Base-by-base conservation (phyloP, 139 green algal species). In the Chlorella sp. region DNA sequence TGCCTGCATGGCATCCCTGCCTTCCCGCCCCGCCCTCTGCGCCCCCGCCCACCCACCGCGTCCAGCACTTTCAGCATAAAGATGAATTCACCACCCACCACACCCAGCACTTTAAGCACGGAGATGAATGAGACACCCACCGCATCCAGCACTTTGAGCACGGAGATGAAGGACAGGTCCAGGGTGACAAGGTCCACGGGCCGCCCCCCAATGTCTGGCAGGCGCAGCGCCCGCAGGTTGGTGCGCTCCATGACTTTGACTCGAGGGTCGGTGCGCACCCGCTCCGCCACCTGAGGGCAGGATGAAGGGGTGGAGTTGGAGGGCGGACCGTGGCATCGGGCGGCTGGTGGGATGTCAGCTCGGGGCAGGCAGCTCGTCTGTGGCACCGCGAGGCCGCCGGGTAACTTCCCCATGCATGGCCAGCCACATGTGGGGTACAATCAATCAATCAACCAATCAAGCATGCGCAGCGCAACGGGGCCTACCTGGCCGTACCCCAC, bases 41-140 rank as follows among this genome's bases (percentile, higher is more conserved):
- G 32, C 64, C 64, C 64, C 64, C 1, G 32, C 64, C 32, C 32
- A 65, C 73, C 16, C 77, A 83, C 79, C 64, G 79, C 48, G 43
- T 84, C 79, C 79, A 84, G n/a, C 41, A 83, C 60, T 73, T 98
- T 97, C 43, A 98, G 89, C 54, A 98, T 87, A 16, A 88, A 95
- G 75, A 99, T 99, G 92, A 99, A 99, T 32, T 94, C 97, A 36
- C 99, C 86, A 89, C 99, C 97, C 36, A 99, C 92, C 0, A 93
- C 97, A 54, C 95, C 94, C 0, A 99, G 69, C 41, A 83, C 60
- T 73, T 98, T 97, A 44, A 98, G 89, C 54, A 98, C 88, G 19
- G 88, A 95, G 75, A 99, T 99, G 92, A 99, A 99, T 32, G 94
- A 98, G 40, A 99, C 86, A 89, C 99, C 97, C 36, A 99, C 92